phyloP scores from a whole-genome alignment of 306 rosid genomes.

The Vigna mungo region DNA sequence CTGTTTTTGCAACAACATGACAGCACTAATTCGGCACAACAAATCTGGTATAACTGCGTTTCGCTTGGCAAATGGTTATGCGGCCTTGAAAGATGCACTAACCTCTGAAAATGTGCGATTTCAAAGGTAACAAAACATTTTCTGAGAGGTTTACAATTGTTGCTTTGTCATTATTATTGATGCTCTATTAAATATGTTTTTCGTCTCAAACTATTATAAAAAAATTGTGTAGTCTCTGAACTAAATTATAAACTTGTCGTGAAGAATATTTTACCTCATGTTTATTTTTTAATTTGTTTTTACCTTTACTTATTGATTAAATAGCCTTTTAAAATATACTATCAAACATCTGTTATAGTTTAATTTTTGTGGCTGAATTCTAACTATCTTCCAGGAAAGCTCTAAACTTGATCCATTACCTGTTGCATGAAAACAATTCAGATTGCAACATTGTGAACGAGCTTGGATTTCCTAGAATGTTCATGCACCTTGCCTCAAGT shows the following conservation, averaged over 20 bases:
- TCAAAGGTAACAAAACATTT: conserved; percentile 70
- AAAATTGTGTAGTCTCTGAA: no score
- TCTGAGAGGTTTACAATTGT: not conserved
- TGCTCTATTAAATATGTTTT: no score
- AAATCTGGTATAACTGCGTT: conserved; percentile 76
- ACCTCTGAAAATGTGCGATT: conserved; percentile 80
- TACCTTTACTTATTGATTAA: no score
- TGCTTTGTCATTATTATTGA: no score
- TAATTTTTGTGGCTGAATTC: conserved; percentile 3
- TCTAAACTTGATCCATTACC: conserved; percentile 80
- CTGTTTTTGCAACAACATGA: conserved; percentile 37
- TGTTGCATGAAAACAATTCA: conserved; percentile 70
- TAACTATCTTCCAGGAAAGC: conserved; percentile 75
- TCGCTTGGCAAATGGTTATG: conserved; percentile 92
- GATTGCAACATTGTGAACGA: conserved; percentile 67
- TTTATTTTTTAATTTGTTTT: no score
- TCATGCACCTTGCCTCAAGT: conserved; percentile 80
- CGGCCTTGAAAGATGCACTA: conserved; percentile 79
- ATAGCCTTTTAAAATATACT: not conserved
- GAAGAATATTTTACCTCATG: no score
- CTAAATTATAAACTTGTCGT: no score
- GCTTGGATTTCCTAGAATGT: conserved; percentile 75
- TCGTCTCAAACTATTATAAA: no score
- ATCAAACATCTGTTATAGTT: not conserved
- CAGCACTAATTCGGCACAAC: conserved; percentile 90